Evolutionary conservation across 2,329 filamentous ascomycete species (phyloP).

Genomic region (Diaporthe sp.): DNA sequence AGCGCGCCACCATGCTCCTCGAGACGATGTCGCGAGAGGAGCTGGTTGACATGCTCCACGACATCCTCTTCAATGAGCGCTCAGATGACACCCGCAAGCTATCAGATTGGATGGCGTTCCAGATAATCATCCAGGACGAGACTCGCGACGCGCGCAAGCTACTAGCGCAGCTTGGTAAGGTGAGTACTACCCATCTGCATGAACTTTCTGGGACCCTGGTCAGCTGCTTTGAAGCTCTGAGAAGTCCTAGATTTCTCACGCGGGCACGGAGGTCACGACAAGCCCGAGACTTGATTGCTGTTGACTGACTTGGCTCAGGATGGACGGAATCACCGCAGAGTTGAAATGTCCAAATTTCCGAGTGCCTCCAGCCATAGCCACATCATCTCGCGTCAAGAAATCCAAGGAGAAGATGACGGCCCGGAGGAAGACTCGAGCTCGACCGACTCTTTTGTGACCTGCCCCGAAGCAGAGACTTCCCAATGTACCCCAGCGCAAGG

Average conservation of each 20-base stretch:
- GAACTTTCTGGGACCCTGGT: accelerated
- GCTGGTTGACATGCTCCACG: neutral
- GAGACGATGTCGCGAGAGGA: neutral
- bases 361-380: neutral
- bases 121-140: slow-evolving; percentile 8
- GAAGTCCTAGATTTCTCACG: accelerated
- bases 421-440: neutral
- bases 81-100: slow-evolving; percentile 11
- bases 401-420: neutral
- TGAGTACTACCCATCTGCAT: neutral
- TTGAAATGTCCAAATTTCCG: neutral
- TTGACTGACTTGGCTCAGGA: neutral
- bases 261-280: neutral
- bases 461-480: neutral
- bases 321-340: neutral
- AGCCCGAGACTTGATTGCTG: no score
- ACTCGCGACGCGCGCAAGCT: neutral
- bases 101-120: slow-evolving; percentile 1
- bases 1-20: neutral
- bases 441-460: neutral
- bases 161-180: slow-evolving; percentile 7
- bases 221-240: neutral
- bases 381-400: no score
- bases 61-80: neutral
- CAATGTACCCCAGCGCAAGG: neutral